Percentiles rank a stretch among this genome's conserved stretches.
Evolutionary conservation across 192 early-diverging fungal species (phyloP).

Genomic region (Backusella luteola): DNA sequence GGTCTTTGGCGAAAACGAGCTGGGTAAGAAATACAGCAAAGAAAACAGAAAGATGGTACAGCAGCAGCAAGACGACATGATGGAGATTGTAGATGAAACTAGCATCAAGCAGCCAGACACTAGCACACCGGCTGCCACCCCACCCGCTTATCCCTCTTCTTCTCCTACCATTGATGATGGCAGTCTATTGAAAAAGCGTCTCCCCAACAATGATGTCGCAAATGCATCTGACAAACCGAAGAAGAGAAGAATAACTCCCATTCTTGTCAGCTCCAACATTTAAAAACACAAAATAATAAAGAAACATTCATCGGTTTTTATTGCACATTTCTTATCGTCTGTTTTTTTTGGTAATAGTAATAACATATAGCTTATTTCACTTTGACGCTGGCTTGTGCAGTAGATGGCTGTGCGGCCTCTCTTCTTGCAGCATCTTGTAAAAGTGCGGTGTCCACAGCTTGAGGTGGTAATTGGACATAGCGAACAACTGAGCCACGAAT

Average conservation of each 20-base stretch:
- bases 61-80: neutral
- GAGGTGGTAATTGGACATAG: slow-evolving; percentile 88
- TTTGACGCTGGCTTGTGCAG: slow-evolving; percentile 37
- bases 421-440: slow-evolving; percentile 95
- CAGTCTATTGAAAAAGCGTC: neutral
- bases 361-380: slow-evolving; percentile 29
- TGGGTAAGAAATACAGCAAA: slow-evolving; percentile 43
- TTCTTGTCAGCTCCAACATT: slow-evolving; percentile 17
- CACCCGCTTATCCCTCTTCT: neutral
- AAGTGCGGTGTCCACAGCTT: slow-evolving; percentile 90
- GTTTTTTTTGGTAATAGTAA: neutral
- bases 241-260: slow-evolving; percentile 29
- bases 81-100: neutral
- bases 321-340: neutral
- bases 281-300: neutral
- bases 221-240: slow-evolving; percentile 7
- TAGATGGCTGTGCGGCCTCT: slow-evolving; percentile 75
- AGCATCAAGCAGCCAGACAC: neutral
- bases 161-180: neutral
- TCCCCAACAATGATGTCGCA: neutral
- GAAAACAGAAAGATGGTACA: neutral
- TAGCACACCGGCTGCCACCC: too few species aligned
- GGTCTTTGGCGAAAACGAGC: slow-evolving; percentile 66
- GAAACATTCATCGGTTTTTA: neutral
- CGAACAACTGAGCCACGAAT: slow-evolving; percentile 98